Percentiles rank a stretch among this genome's conserved stretches.
Conservation (phyloP, 1,284 basidiomycete species). For the Afroboletus lepidellus region DNA sequence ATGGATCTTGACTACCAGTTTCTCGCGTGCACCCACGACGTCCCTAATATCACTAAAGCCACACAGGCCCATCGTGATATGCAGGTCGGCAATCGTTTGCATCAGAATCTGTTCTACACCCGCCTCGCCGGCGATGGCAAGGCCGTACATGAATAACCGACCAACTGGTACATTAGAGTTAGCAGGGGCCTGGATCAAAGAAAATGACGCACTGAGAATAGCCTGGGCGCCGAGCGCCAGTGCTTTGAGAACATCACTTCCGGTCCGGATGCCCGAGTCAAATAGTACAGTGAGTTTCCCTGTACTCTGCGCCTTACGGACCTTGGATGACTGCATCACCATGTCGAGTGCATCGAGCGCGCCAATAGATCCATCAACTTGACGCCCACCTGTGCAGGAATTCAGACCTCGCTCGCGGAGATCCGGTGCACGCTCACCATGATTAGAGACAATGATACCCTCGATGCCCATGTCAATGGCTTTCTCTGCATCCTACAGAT, state of each 20-base stretch:
- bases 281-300: slow-evolving; percentile 71
- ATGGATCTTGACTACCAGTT: slow-evolving; percentile 24
- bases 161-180: slow-evolving; percentile 34
- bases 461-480: slow-evolving; percentile 67
- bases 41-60: slow-evolving; percentile 42
- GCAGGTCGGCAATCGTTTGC: slow-evolving; percentile 52
- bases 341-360: slow-evolving; percentile 66
- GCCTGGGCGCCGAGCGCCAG: slow-evolving; percentile 68
- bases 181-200: background rate
- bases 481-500: slow-evolving; percentile 61
- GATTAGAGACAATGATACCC: slow-evolving; percentile 80
- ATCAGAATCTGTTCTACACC: slow-evolving; percentile 56
- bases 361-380: slow-evolving; percentile 77
- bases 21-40: slow-evolving; percentile 36
- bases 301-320: slow-evolving; percentile 54
- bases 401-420: background rate
- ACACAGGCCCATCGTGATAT: slow-evolving; percentile 49
- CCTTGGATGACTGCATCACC: slow-evolving; percentile 57
- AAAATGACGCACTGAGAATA: slow-evolving; percentile 48
- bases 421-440: slow-evolving; percentile 46
- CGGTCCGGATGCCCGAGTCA: slow-evolving; percentile 77
- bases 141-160: slow-evolving; percentile 51
- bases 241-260: slow-evolving; percentile 75
- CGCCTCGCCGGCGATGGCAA: slow-evolving; percentile 50
- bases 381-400: slow-evolving; percentile 58